Evolutionary conservation across 2,329 filamentous ascomycete genomes (phyloP).

Genomic region (Ceratocystis harringtonii): DNA sequence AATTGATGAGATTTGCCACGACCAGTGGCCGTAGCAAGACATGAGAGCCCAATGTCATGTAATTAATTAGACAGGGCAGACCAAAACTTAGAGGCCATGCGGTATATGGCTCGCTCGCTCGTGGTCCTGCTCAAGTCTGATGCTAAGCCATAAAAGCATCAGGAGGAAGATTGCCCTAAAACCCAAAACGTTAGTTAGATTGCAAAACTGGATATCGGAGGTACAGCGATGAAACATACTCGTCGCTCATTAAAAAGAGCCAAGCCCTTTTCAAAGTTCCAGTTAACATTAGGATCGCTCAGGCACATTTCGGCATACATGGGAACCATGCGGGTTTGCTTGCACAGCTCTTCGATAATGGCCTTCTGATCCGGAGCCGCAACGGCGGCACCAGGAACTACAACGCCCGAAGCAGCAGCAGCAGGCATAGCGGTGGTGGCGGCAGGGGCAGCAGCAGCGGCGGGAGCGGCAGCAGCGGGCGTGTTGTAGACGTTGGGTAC

Average conservation of each 20-base stretch:
- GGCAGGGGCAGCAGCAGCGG: slow-evolving; percentile 19
- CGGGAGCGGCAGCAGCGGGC: slow-evolving; percentile 23
- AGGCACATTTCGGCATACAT: slow-evolving; percentile 72
- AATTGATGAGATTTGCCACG: no score
- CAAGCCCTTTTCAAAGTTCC: slow-evolving; percentile 65
- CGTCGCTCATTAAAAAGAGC: slow-evolving; percentile 61
- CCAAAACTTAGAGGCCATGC: no score
- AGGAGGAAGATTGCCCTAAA: slow-evolving; percentile 13
- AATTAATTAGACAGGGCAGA: no score
- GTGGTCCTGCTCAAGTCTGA: background rate
- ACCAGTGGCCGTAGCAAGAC: no score
- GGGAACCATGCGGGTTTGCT: slow-evolving; percentile 64
- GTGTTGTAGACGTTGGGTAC: slow-evolving; percentile 28
- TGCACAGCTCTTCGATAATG: slow-evolving; percentile 59
- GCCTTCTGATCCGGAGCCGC: slow-evolving; percentile 45
- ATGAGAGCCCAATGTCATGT: no score
- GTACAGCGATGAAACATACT: slow-evolving; percentile 29
- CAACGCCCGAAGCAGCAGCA: slow-evolving; percentile 17
- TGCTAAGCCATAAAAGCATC: slow-evolving; percentile 16
- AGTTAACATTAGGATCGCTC: slow-evolving; percentile 46
- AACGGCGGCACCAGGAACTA: slow-evolving; percentile 20
- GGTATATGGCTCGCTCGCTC: no score
- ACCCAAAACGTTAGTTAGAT: background rate
- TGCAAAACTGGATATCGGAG: background rate
- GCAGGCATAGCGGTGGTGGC: slow-evolving; percentile 14